Evolutionary conservation across 495 filamentous ascomycete species (phyloP).

Genomic region (Penicillium malachiteum): DNA sequence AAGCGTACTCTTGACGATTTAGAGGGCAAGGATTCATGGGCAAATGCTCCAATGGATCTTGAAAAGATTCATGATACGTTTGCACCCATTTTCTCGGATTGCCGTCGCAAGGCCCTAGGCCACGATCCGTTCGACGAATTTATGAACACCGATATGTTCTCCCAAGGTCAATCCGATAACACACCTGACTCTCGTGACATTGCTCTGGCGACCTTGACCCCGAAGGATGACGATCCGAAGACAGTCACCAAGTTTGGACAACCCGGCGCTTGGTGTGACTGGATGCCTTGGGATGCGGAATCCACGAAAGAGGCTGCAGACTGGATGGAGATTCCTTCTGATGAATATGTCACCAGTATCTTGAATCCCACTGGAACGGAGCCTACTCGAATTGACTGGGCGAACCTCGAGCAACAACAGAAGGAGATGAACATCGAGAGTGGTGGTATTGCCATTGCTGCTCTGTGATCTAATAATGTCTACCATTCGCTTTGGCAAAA

Average conservation of each 20-base stretch:
- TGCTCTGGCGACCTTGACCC: slow-evolving; percentile 36
- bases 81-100: slow-evolving; percentile 11
- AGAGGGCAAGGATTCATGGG: slow-evolving; percentile 39
- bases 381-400: slow-evolving; percentile 16
- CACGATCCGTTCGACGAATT: slow-evolving; percentile 43
- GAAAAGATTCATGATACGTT: slow-evolving; percentile 46
- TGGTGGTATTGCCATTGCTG: slow-evolving; percentile 25
- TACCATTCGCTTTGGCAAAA: not conserved
- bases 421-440: slow-evolving; percentile 29
- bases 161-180: slow-evolving; percentile 35
- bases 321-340: slow-evolving; percentile 15
- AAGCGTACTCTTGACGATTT: slow-evolving; percentile 19
- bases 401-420: slow-evolving; percentile 34
- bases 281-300: slow-evolving; percentile 20
- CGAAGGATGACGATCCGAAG: slow-evolving; percentile 29
- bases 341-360: not conserved
- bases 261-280: slow-evolving; percentile 10
- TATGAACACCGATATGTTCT: slow-evolving; percentile 45
- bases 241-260: not conserved
- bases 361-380: not conserved
- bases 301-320: slow-evolving; percentile 10
- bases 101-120: slow-evolving; percentile 18
- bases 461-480: slow-evolving; percentile 18
- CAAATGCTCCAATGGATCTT: slow-evolving; percentile 41
- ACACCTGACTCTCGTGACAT: slow-evolving; percentile 44